These are phyloP conservation scores for Firmiana major DNA, from an alignment of 345 rosid species.

Conservation along the genomic window DNA sequence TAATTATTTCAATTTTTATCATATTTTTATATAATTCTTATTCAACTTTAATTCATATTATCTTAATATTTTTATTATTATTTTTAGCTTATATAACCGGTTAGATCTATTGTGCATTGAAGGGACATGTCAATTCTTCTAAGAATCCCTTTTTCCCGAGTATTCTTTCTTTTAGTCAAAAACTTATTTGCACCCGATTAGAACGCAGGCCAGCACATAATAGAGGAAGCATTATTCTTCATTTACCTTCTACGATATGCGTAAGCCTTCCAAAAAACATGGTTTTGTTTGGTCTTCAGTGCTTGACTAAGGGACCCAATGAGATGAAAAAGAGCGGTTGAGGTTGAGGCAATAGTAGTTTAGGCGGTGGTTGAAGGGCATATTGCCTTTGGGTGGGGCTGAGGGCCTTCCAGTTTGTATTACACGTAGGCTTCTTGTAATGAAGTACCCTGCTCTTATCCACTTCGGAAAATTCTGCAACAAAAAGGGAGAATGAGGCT, in stretches of 20 bases:
- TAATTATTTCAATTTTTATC: too few species aligned
- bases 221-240: not conserved
- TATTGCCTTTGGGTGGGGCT: not conserved
- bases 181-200: not conserved
- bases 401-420: not conserved
- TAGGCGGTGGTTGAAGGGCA: slow-evolving; percentile 5
- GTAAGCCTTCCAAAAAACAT: not conserved
- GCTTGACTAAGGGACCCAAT: not conserved
- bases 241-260: not conserved
- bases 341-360: not conserved
- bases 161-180: not conserved
- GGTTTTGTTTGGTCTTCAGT: not conserved
- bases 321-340: not conserved
- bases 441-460: slow-evolving; percentile 8
- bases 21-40: too few species aligned
- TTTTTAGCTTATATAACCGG: too few species aligned
- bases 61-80: too few species aligned
- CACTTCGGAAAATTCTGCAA: slow-evolving; percentile 5
- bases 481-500: not conserved
- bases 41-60: too few species aligned
- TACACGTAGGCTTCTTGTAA: not conserved
- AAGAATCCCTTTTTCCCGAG: not conserved
- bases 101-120: slow-evolving; percentile 5
- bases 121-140: not conserved
- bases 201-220: not conserved